phyloP scores from a whole-genome alignment of 2,329 filamentous ascomycete genomes.

The Lecanosticta acicola region DNA sequence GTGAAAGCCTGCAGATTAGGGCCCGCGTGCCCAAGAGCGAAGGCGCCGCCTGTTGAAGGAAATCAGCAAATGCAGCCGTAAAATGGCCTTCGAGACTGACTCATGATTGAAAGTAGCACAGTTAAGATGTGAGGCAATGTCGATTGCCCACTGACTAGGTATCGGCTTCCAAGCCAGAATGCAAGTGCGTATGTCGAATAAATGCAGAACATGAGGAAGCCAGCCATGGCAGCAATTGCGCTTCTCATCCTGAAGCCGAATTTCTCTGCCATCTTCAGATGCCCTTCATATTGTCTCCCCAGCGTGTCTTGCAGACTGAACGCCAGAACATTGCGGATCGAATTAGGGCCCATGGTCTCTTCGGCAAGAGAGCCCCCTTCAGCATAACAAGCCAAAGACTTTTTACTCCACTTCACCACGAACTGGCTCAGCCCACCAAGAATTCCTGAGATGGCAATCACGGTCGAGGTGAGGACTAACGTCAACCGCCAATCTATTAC shows the following conservation, averaged over 20 bases:
- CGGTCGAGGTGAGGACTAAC: constrained; percentile 29
- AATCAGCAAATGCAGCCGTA: background rate
- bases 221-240: constrained; percentile 28
- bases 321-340: constrained; percentile 43
- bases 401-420: background rate
- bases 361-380: constrained; percentile 44
- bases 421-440: background rate
- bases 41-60: background rate
- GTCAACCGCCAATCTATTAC: constrained; percentile 35
- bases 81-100: background rate
- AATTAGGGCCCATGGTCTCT: constrained; percentile 44
- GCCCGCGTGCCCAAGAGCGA: constrained; percentile 26
- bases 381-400: constrained; percentile 26
- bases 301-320: constrained; percentile 44
- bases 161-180: background rate
- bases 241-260: constrained; percentile 25
- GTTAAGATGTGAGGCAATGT: constrained; percentile 35
- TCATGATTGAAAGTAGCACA: background rate
- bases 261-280: constrained; percentile 34
- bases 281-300: constrained; percentile 38
- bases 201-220: background rate
- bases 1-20: constrained; percentile 39
- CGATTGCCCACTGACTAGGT: constrained; percentile 10
- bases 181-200: background rate
- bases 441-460: background rate